Evolutionary conservation across 2,329 filamentous ascomycete genomes (phyloP), one percentile per base, ranked within the genome.

Genomic region (Magnaporthiopsis incrustans): DNA sequence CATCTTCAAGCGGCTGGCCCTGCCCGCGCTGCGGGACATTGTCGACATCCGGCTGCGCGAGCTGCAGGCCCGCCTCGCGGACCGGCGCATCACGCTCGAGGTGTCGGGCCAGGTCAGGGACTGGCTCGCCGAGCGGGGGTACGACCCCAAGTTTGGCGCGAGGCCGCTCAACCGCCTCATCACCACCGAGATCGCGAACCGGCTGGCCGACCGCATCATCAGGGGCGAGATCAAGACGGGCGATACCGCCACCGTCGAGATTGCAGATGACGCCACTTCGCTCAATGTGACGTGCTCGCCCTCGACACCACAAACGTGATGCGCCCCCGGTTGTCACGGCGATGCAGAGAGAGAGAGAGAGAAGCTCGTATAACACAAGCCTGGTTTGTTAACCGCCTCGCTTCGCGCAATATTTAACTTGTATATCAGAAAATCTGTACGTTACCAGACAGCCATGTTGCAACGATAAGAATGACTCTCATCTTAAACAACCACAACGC

Each of bases 141-240:
- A 98, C 73, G 92, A 97, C 72, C 91, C 94, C 27, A 89, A 88
- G 71, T 98, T 92, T 73, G 95, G 95, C 67, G 95, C 95, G 10
- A 83, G 95, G 8, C 95, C 95, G 33, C 81, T 98, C 38, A 97
- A 98, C 75, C 83, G 95, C 53, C 83, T 98, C 63, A 97, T 98
- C 68, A 86, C 90, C 27, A 96, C 89, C 71, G 87, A 97, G 76
- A 92, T 99, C 68, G 89, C 91, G 66, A 97, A 97, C 74, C 83
- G 86, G 4, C 82, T 98, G 56, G 95, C 95, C 0, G 93, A 97
- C 72, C 90, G 89, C 78, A 96, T 99, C 70, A 98, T 98, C 70
- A 83, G 90, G 64, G 95, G 95, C 26, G 80, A 92, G 75, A 77
- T 98, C 66, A 89, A 87, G 75, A 85, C 81, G 65, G 92, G 92